These are phyloP conservation scores for Colletotrichum coccodes DNA, from an alignment of 2,329 filamentous ascomycete genomes.

Conservation along the genomic window DNA sequence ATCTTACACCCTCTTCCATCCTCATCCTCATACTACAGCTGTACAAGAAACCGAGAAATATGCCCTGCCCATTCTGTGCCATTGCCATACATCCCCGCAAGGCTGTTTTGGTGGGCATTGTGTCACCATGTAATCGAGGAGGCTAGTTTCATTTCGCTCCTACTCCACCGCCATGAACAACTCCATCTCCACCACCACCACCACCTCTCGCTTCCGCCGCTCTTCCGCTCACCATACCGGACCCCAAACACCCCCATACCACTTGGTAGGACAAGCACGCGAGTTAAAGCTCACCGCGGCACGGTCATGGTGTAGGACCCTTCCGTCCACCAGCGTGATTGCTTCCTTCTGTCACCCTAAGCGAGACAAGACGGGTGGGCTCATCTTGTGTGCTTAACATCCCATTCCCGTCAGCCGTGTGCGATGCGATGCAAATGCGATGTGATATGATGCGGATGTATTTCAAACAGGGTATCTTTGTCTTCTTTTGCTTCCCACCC, in stretches of 20 bases:
- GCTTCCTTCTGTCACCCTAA: background rate
- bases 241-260: background rate
- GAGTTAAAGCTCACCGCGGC: background rate
- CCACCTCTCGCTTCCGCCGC: background rate
- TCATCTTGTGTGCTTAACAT: background rate
- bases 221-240: background rate
- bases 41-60: background rate
- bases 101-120: constrained; percentile 11
- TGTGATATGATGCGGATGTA: background rate
- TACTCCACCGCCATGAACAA: background rate
- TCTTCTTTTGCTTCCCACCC: background rate
- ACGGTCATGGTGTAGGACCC: background rate
- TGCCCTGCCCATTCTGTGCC: constrained; percentile 2
- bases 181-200: background rate
- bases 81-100: constrained; percentile 6
- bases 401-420: constrained; percentile 5
- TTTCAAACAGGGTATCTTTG: constrained; percentile 6
- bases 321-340: background rate
- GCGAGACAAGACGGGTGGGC: background rate
- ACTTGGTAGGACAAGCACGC: background rate
- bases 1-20: background rate
- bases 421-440: background rate
- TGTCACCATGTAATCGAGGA: background rate
- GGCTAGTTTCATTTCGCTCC: background rate
- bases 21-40: background rate